phyloP scores from a whole-genome alignment of 2,329 filamentous ascomycete genomes.

The Myriosclerotinia curreyana region DNA sequence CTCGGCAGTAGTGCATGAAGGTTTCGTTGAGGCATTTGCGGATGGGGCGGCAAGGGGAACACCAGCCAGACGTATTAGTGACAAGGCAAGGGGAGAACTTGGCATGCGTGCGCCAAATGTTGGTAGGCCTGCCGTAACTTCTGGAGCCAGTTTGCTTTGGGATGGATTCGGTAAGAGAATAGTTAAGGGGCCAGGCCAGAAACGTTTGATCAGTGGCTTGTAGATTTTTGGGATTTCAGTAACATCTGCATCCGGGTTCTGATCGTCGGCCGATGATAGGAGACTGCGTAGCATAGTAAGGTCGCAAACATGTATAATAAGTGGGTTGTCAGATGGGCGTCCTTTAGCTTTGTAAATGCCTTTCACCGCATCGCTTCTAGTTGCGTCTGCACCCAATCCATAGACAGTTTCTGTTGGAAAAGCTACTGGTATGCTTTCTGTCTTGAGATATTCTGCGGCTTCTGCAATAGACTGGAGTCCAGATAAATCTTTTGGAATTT shows the following conservation, averaged over 20 bases:
- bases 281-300: conserved; percentile 44
- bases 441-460: conserved; percentile 35
- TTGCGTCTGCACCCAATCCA: conserved; percentile 93
- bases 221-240: conserved; percentile 50
- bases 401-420: conserved; percentile 99
- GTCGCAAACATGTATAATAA: conserved; percentile 89
- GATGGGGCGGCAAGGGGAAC: conserved; percentile 86
- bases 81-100: conserved; percentile 75
- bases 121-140: conserved; percentile 80
- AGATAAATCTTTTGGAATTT: conserved; percentile 26
- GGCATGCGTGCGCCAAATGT: conserved; percentile 94
- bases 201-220: conserved; percentile 69
- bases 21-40: conserved; percentile 90
- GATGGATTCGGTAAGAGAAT: conserved; percentile 77
- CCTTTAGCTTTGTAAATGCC: conserved; percentile 95
- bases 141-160: conserved; percentile 72
- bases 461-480: conserved; percentile 29
- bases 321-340: conserved; percentile 86
- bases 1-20: conserved; percentile 84
- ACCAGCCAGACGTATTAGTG: conserved; percentile 76
- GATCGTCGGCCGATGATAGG: conserved; percentile 25
- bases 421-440: conserved; percentile 63
- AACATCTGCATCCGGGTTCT: conserved; percentile 33
- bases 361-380: conserved; percentile 73
- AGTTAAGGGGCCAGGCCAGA: conserved; percentile 94